Percentiles rank a stretch among this genome's conserved stretches.
Evolutionary conservation across 371 early-diverging fungal species (phyloP).

Genomic region (Saksenaea vasiformis): DNA sequence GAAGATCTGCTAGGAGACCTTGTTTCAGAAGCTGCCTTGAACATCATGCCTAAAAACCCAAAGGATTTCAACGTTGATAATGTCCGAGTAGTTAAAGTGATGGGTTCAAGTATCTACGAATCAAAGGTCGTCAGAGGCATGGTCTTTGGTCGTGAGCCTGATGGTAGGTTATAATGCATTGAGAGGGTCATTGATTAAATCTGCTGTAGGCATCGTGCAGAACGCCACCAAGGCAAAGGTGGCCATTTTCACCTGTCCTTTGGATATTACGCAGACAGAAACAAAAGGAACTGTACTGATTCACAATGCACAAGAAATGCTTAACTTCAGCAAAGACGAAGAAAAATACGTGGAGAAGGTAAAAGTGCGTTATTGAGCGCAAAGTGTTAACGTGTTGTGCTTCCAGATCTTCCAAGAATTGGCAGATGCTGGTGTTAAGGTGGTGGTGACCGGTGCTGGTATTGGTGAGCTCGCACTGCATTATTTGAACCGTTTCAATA

Average conservation of each 20-base stretch:
- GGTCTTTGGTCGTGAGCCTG: conserved; percentile 97
- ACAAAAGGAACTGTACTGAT: conserved; percentile 99
- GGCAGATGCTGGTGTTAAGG: conserved; percentile 91
- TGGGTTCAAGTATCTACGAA: conserved; percentile 93
- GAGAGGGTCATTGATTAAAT: background rate
- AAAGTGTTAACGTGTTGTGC: background rate
- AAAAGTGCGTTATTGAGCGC: background rate
- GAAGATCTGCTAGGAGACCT: conserved; percentile 85
- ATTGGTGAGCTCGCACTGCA: conserved; percentile 95
- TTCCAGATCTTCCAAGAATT: conserved; percentile 78
- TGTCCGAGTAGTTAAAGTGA: conserved; percentile 96
- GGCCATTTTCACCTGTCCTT: conserved; percentile 96
- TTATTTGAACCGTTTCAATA: conserved; percentile 89
- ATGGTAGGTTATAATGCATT: conserved; percentile 50
- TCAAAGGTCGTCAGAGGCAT: conserved; percentile 95
- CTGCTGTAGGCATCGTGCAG: conserved; percentile 46
- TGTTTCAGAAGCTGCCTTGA: conserved; percentile 84
- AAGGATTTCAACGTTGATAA: conserved; percentile 92
- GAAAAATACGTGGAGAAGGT: conserved; percentile 74
- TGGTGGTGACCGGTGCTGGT: conserved; percentile 87
- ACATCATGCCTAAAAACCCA: conserved; percentile 90
- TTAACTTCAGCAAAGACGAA: conserved; percentile 95
- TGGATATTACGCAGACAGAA: conserved; percentile 96
- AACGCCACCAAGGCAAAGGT: conserved; percentile 86
- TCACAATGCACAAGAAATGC: conserved; percentile 96